These are phyloP conservation scores for Fusarium nanum DNA, from an alignment of 2,329 filamentous ascomycete genomes.

Conservation along the genomic window DNA sequence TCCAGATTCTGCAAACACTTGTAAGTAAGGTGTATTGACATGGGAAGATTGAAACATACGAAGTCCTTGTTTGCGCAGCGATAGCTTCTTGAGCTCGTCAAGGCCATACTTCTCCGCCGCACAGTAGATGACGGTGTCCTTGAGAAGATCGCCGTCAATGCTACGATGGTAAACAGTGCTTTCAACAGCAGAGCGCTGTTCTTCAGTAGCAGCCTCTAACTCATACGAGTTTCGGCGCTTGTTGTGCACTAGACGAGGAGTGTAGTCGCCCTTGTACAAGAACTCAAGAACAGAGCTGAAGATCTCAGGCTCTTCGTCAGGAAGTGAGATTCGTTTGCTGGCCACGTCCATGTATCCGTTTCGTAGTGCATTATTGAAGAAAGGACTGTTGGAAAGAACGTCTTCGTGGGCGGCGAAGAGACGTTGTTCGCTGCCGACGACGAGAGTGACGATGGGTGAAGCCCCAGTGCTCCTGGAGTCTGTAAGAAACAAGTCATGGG, in stretches of 20 bases:
- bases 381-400: slow-evolving; percentile 80
- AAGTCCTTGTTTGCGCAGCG: slow-evolving; percentile 89
- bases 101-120: slow-evolving; percentile 86
- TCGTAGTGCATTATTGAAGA: slow-evolving; percentile 67
- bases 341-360: slow-evolving; percentile 51
- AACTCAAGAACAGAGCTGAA: slow-evolving; percentile 92
- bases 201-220: slow-evolving; percentile 71
- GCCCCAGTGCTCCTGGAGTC: slow-evolving; percentile 58
- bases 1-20: slow-evolving; percentile 67
- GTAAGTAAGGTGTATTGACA: slow-evolving; percentile 8
- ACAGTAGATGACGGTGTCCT: slow-evolving; percentile 93
- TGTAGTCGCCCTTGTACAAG: slow-evolving; percentile 95
- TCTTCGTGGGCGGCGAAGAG: slow-evolving; percentile 94
- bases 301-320: slow-evolving; percentile 88
- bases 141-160: slow-evolving; percentile 76
- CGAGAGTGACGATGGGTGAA: slow-evolving; percentile 81
- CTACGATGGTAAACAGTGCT: slow-evolving; percentile 76
- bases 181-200: slow-evolving; percentile 62
- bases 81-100: slow-evolving; percentile 84
- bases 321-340: slow-evolving; percentile 78
- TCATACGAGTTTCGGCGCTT: slow-evolving; percentile 84
- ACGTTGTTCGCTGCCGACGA: slow-evolving; percentile 82
- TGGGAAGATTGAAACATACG: slow-evolving; percentile 60
- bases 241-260: slow-evolving; percentile 83
- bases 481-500: slow-evolving; percentile 5